Conservation (phyloP, 2,329 filamentous ascomycete species). For the Talaromyces sp. region DNA sequence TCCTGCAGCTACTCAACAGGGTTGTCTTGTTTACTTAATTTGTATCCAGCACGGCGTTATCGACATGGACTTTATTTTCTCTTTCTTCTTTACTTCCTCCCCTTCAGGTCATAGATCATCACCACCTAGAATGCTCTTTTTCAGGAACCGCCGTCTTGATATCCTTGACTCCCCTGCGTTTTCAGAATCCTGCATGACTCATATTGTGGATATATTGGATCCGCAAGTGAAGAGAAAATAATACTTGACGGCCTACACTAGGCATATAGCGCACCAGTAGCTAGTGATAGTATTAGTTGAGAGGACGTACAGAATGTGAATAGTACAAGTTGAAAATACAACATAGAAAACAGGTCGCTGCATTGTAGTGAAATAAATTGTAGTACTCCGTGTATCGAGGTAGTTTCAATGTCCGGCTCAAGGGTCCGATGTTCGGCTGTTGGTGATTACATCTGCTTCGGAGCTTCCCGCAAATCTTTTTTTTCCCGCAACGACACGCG, state of each 20-base stretch:
- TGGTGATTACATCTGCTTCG: neutral
- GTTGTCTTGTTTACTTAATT: neutral
- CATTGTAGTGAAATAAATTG: no score
- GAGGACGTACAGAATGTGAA: neutral
- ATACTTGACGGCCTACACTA: neutral
- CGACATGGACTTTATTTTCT: neutral
- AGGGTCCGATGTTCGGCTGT: neutral
- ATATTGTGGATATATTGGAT: neutral
- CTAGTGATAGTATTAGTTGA: neutral
- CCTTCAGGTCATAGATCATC: constrained; percentile 9
- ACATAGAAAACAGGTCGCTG: no score
- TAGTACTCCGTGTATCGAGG: no score
- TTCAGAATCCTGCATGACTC: constrained; percentile 1
- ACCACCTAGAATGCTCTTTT: constrained; percentile 5
- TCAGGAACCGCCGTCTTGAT: constrained; percentile 3
- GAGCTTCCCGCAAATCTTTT: neutral
- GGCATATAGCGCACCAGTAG: neutral
- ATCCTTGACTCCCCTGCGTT: neutral
- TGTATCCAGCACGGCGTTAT: constrained; percentile 7
- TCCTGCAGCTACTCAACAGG: neutral
- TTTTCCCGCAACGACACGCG: neutral
- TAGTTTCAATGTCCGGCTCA: no score
- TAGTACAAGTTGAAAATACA: neutral
- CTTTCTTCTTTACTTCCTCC: neutral
- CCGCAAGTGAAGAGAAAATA: neutral